Evolutionary conservation across 352 stramenopile genomes (phyloP), one percentile per base, ranked within the genome.

Genomic region (Pelagophyceae sp.): DNA sequence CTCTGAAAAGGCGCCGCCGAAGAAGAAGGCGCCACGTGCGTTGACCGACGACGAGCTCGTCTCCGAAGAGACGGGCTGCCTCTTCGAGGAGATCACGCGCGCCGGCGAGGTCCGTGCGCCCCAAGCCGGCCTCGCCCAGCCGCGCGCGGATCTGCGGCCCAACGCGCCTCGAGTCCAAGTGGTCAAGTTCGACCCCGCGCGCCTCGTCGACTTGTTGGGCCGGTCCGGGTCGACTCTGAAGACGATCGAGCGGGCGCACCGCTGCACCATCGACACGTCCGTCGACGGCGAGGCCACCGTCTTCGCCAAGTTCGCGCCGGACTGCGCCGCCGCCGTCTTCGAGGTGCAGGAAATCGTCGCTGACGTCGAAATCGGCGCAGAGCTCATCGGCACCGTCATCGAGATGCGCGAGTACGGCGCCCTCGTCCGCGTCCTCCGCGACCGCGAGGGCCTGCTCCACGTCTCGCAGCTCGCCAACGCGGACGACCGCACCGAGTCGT

Each of bases 331-430:
- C 51, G 92, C 92, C 50, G 91, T 90, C 76, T 80, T 87, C 54
- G 85, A 87, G 61, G 88, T 96, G 87, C 80, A 94, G 75, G 84
- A 90, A 76, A 60, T 90, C 35, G 86, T 89, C 33, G 76, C 79
- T 33, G 85, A 87, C 65, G 80, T 97, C 79, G 87, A 91, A 83
- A 87, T 90, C 75, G 94, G 93, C 31, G 86, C 91, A 38, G 87
- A 90, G 60, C 95, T 97, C 82, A 89, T 89, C 76, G 96, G 95
- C 76, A 92, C 87, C 29, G 91, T 98, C 72, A 90, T 88, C 33
- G 90, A 97, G 72, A 79, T 98, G 17, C 92, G 97, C 83, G 94
- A 98, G 81, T 98, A 97, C 82, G 95, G 95, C 38, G 92, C 91
- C 29, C 89, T 97, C 70, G 87, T 98, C 65, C 86, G 91, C 37